These are phyloP conservation scores for Xanthoparmelia taractica DNA, from an alignment of 495 filamentous ascomycete species.

Conservation along the genomic window DNA sequence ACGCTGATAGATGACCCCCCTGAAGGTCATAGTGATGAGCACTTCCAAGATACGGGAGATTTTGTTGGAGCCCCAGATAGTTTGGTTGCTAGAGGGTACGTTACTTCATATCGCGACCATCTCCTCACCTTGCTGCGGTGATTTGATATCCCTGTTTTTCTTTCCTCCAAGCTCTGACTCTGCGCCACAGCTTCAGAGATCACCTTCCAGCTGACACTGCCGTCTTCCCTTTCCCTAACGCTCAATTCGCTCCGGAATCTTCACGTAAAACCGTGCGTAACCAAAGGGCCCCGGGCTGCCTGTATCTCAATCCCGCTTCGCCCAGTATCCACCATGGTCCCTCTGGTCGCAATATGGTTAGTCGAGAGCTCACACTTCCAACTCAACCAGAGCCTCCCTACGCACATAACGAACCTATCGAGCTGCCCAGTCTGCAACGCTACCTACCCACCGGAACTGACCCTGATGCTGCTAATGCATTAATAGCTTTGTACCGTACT, in stretches of 20 bases:
- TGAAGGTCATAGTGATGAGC: slow-evolving; percentile 11
- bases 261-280: slow-evolving; percentile 16
- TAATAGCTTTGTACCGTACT: slow-evolving; percentile 80
- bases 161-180: background rate
- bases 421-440: slow-evolving; percentile 66
- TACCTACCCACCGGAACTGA: slow-evolving; percentile 74
- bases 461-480: slow-evolving; percentile 67
- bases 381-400: slow-evolving; percentile 44
- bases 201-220: slow-evolving; percentile 57
- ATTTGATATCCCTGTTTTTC: background rate
- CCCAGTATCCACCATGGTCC: slow-evolving; percentile 20
- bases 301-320: slow-evolving; percentile 20
- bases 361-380: slow-evolving; percentile 60
- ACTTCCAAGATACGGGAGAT: slow-evolving; percentile 3
- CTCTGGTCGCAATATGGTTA: slow-evolving; percentile 43
- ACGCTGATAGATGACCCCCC: slow-evolving; percentile 52
- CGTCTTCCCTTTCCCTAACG: slow-evolving; percentile 58
- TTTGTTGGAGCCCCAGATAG: background rate
- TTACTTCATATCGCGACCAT: background rate
- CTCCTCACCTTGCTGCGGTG: slow-evolving; percentile 4
- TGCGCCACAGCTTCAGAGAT: slow-evolving; percentile 23
- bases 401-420: slow-evolving; percentile 56
- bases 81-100: slow-evolving; percentile 15
- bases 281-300: slow-evolving; percentile 14
- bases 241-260: slow-evolving; percentile 34